These are phyloP conservation scores for Phytophthora ohioensis DNA, from an alignment of 352 stramenopile species.

Conservation along the genomic window DNA sequence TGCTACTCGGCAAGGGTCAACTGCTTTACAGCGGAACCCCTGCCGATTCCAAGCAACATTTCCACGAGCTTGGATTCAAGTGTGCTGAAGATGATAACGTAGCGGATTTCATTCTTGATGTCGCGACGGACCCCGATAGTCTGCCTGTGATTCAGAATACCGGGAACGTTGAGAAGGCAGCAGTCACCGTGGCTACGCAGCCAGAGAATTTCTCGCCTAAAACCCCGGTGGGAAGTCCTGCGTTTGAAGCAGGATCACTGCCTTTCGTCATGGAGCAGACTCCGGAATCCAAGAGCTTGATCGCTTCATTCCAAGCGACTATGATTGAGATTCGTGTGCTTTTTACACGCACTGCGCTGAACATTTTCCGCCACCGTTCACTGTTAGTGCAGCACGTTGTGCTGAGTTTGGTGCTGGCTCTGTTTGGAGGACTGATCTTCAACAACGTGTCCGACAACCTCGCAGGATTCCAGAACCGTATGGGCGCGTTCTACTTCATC, in stretches of 20 bases:
- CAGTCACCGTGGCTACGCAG: background rate
- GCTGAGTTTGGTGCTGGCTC: slow-evolving; percentile 63
- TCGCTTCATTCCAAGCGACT: slow-evolving; percentile 42
- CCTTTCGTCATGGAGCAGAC: slow-evolving; percentile 63
- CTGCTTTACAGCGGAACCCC: slow-evolving; percentile 70
- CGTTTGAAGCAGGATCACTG: slow-evolving; percentile 44
- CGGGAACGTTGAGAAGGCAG: slow-evolving; percentile 35
- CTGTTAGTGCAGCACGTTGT: slow-evolving; percentile 71
- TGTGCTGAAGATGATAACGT: slow-evolving; percentile 82
- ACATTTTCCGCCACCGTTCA: slow-evolving; percentile 79
- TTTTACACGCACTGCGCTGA: slow-evolving; percentile 73
- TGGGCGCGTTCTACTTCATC: slow-evolving; percentile 87
- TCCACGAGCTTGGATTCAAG: slow-evolving; percentile 72
- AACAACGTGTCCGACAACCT: slow-evolving; percentile 85
- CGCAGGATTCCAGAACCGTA: slow-evolving; percentile 87
- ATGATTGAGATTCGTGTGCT: slow-evolving; percentile 75
- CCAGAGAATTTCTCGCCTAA: background rate
- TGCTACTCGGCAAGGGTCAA: slow-evolving; percentile 90
- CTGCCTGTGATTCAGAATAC: slow-evolving; percentile 63
- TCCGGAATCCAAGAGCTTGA: slow-evolving; percentile 10
- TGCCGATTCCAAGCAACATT: slow-evolving; percentile 58
- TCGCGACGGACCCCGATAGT: slow-evolving; percentile 67
- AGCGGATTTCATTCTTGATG: slow-evolving; percentile 84
- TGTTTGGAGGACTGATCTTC: slow-evolving; percentile 82
- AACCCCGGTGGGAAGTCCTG: slow-evolving; percentile 36